Conservation (phyloP, 148 eudicot genomes). For the Nepenthes mirabilis region DNA sequence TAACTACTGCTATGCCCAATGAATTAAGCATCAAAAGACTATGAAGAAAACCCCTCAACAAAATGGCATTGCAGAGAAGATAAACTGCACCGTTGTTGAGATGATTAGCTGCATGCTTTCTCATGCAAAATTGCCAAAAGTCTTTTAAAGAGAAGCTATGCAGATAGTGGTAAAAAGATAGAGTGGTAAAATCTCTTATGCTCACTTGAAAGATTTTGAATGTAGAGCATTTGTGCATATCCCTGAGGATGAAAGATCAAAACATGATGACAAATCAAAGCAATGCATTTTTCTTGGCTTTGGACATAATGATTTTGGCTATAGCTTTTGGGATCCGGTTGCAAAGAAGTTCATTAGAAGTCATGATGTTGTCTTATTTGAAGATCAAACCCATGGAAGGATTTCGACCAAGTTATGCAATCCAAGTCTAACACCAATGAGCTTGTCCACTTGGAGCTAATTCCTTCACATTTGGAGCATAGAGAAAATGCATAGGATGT, state of each 20-base stretch:
- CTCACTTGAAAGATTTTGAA: constrained; percentile 3
- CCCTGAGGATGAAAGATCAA: constrained; percentile 8
- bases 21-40: not conserved
- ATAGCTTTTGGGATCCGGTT: constrained; percentile 7
- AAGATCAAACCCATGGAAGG: constrained; percentile 11
- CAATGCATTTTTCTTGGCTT: constrained; percentile 1
- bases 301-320: constrained; percentile 4
- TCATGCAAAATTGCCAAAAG: not conserved
- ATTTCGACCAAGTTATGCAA: not conserved
- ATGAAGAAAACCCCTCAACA: not conserved
- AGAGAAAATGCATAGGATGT: not conserved
- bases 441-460: not conserved
- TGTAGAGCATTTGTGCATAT: constrained; percentile 8
- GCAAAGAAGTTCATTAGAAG: constrained; percentile 4
- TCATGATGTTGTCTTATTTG: constrained; percentile 9
- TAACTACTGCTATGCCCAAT: not conserved
- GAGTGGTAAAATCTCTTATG: not conserved
- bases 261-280: not conserved
- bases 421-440: not conserved
- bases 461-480: not conserved
- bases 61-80: not conserved
- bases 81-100: constrained; percentile 4
- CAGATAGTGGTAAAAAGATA: not conserved
- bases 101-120: not conserved
- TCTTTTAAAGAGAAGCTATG: not conserved